These are phyloP conservation scores for Pichia kudriavzevii DNA, from an alignment of 1,139 yeast species.

Conservation along the genomic window DNA sequence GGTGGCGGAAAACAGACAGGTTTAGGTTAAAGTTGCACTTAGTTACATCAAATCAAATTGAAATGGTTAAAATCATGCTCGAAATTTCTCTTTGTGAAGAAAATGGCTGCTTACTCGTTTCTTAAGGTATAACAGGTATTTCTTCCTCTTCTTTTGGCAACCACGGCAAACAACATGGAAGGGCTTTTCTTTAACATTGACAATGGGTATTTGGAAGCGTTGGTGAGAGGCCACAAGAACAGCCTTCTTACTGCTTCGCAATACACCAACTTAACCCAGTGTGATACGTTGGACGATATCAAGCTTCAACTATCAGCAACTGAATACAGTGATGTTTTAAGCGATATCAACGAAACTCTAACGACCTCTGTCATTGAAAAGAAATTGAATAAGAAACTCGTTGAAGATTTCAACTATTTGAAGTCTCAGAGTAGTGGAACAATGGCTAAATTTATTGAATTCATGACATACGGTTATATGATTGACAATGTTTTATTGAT, in stretches of 20 bases:
- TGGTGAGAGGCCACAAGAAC: slow-evolving; percentile 88
- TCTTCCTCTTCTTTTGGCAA: too few relatives aligned
- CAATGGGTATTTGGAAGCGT: slow-evolving; percentile 86
- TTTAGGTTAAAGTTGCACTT: too few relatives aligned
- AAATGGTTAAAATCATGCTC: too few relatives aligned
- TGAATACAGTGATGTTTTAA: slow-evolving; percentile 86
- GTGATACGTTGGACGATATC: slow-evolving; percentile 89
- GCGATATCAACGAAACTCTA: slow-evolving; percentile 74
- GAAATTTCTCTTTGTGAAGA: too few relatives aligned
- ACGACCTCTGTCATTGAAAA: slow-evolving; percentile 81
- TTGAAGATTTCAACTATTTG: slow-evolving; percentile 78
- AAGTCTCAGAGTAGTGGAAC: slow-evolving; percentile 79
- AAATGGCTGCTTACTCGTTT: slow-evolving; percentile 1
- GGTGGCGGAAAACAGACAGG: too few relatives aligned
- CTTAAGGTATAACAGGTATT: too few relatives aligned
- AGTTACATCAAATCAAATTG: too few relatives aligned
- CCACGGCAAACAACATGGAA: slow-evolving; percentile 73
- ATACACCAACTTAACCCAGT: slow-evolving; percentile 88
- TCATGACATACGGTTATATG: slow-evolving; percentile 93
- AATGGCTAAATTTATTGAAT: slow-evolving; percentile 77
- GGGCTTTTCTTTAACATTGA: slow-evolving; percentile 83
- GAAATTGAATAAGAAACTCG: slow-evolving; percentile 64
- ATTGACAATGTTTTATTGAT: slow-evolving; percentile 93
- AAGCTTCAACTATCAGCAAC: slow-evolving; percentile 91
- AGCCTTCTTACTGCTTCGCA: slow-evolving; percentile 73